Conservation (phyloP, 768 basidiomycete genomes). For the Suillus variegatus region DNA sequence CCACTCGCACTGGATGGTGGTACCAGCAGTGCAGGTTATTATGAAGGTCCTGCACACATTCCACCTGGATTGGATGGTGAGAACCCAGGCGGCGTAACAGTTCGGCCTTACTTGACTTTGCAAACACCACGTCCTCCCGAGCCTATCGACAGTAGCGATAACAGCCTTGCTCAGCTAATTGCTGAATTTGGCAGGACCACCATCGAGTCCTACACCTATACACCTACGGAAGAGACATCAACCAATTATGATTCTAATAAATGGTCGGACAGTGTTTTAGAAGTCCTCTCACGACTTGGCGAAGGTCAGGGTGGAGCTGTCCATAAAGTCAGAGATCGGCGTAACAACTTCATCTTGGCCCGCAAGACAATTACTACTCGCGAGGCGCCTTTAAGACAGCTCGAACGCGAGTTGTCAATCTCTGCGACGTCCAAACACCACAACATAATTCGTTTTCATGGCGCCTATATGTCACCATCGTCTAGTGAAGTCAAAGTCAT, state of each 20-base stretch:
- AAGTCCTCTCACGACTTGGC: conserved; percentile 78
- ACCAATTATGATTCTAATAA: conserved; percentile 26
- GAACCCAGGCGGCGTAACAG: conserved; percentile 42
- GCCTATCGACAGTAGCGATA: conserved; percentile 28
- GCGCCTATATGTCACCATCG: conserved; percentile 86
- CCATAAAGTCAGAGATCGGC: conserved; percentile 86
- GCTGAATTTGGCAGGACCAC: conserved; percentile 30
- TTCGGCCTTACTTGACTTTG: conserved; percentile 40
- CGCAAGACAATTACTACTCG: conserved; percentile 93
- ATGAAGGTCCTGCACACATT: conserved; percentile 33
- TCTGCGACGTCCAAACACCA: conserved; percentile 80
- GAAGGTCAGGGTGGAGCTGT: conserved; percentile 98
- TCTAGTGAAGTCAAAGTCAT: conserved; percentile 93
- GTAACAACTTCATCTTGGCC: conserved; percentile 81
- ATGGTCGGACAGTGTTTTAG: conserved; percentile 73
- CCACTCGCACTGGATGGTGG: conserved; percentile 28
- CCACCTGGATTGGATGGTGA: conserved; percentile 36
- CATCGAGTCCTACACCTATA: conserved; percentile 34
- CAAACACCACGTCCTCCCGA: conserved; percentile 33
- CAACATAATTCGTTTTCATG: conserved; percentile 91
- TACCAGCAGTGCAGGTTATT: conserved; percentile 30
- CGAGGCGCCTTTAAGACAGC: conserved; percentile 89
- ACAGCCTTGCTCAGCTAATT: conserved; percentile 39
- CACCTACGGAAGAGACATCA: conserved; percentile 37
- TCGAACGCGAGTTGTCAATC: conserved; percentile 89